phyloP scores from a whole-genome alignment of 2,329 filamentous ascomycete genomes.

The Myriosclerotinia duriaeana region DNA sequence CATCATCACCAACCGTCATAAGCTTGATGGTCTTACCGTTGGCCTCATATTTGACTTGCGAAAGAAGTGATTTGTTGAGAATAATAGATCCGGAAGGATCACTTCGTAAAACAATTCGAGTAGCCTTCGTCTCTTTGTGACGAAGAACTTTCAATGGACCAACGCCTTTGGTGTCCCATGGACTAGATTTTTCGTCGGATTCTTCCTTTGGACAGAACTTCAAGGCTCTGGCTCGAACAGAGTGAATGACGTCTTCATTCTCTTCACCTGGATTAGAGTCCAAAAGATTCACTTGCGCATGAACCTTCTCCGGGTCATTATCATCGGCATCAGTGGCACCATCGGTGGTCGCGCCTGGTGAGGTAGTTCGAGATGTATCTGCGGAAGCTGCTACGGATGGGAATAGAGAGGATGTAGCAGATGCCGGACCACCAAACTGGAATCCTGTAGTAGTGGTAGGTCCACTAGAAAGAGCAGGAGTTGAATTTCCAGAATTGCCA shows the following conservation, averaged over 20 bases:
- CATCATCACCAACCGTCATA: slow-evolving; percentile 56
- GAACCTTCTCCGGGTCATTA: slow-evolving; percentile 54
- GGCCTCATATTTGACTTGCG: slow-evolving; percentile 61
- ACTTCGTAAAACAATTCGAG: slow-evolving; percentile 70
- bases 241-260: slow-evolving; percentile 68
- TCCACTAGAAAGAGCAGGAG: slow-evolving; percentile 22
- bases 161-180: slow-evolving; percentile 69
- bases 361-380: slow-evolving; percentile 39
- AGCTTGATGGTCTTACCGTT: slow-evolving; percentile 61
- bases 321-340: slow-evolving; percentile 37
- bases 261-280: slow-evolving; percentile 67
- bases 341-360: slow-evolving; percentile 39
- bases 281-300: slow-evolving; percentile 70
- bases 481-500: slow-evolving; percentile 23
- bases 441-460: slow-evolving; percentile 32
- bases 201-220: slow-evolving; percentile 56
- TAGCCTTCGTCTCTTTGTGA: slow-evolving; percentile 65
- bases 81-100: slow-evolving; percentile 73
- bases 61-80: slow-evolving; percentile 67
- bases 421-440: slow-evolving; percentile 34
- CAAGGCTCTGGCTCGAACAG: slow-evolving; percentile 68
- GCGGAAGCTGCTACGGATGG: slow-evolving; percentile 37
- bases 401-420: slow-evolving; percentile 36
- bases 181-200: slow-evolving; percentile 49
- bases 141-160: slow-evolving; percentile 72